Percentiles rank a stretch among this genome's conserved stretches.
These are phyloP conservation scores for Diaporthe ampelina DNA, from an alignment of 2,329 filamentous ascomycete genomes.

Conservation along the genomic window DNA sequence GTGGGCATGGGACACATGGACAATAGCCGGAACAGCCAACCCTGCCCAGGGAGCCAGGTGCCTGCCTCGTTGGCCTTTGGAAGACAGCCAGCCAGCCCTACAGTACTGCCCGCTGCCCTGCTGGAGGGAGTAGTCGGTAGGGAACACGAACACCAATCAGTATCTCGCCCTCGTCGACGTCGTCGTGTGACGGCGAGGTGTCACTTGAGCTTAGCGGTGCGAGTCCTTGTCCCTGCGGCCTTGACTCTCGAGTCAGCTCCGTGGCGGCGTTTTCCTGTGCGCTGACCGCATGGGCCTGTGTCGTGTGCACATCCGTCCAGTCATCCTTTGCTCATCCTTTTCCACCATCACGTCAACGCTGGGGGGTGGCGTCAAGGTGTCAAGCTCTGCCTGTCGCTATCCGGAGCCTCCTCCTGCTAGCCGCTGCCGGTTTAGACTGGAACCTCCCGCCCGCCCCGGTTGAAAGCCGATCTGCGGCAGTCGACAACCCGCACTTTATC, in stretches of 20 bases:
- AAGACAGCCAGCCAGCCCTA: background rate
- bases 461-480: constrained; percentile 31
- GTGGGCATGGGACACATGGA: constrained; percentile 16
- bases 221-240: constrained; percentile 15
- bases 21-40: constrained; percentile 14
- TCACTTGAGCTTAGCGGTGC: constrained; percentile 21
- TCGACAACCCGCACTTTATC: constrained; percentile 16
- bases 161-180: background rate
- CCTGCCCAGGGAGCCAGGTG: constrained; percentile 1
- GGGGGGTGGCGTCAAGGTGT: constrained; percentile 28
- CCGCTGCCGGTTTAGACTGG: constrained; percentile 36
- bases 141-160: background rate
- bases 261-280: constrained; percentile 1
- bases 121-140: background rate
- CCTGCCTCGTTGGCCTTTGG: constrained; percentile 24
- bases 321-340: constrained; percentile 25
- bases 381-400: constrained; percentile 15
- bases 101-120: background rate
- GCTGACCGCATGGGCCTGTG: constrained; percentile 30
- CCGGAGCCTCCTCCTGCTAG: constrained; percentile 27
- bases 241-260: constrained; percentile 10
- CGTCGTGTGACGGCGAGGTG: constrained; percentile 29
- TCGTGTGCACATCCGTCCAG: constrained; percentile 12
- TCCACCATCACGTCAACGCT: constrained; percentile 37
- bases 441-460: constrained; percentile 2